These are phyloP conservation scores for Camellia granthamiana DNA, from an alignment of 148 eudicot genomes.

Conservation along the genomic window DNA sequence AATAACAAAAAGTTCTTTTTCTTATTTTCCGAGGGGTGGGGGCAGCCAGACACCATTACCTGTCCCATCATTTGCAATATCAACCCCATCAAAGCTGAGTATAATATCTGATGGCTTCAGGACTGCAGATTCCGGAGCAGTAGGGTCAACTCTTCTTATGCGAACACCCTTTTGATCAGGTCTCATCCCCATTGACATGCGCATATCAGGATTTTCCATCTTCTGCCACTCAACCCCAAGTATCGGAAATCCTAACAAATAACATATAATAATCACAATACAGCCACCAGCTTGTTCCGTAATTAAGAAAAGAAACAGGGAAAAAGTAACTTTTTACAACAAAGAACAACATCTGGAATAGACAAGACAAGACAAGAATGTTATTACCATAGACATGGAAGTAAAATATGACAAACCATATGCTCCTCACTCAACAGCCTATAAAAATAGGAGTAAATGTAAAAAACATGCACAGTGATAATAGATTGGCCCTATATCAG, in stretches of 20 bases:
- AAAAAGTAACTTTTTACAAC: not conserved
- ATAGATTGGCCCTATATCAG: not conserved
- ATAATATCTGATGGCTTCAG: constrained; percentile 80
- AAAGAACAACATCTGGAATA: not conserved
- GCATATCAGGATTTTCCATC: constrained; percentile 89
- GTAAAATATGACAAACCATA: not conserved
- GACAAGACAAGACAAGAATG: not conserved
- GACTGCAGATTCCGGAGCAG: constrained; percentile 66
- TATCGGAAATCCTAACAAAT: constrained; percentile 68
- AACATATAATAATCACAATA: constrained; percentile 9
- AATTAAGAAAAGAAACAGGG: too few species aligned
- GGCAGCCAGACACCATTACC: constrained; percentile 33
- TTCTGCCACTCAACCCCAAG: constrained; percentile 93
- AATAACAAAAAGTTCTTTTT: not conserved
- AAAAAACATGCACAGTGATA: not conserved
- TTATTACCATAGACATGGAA: not conserved
- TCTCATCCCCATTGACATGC: constrained; percentile 73
- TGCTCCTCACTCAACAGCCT: not conserved
- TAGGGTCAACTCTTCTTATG: constrained; percentile 79
- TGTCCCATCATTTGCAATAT: constrained; percentile 94
- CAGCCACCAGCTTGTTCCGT: not conserved
- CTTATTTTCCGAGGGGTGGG: not conserved
- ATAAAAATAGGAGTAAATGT: not conserved
- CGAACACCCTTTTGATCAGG: constrained; percentile 90
- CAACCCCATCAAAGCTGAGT: constrained; percentile 79